Evolutionary conservation across 2,329 filamentous ascomycete genomes (phyloP).

Genomic region (Trichoderma sp.): DNA sequence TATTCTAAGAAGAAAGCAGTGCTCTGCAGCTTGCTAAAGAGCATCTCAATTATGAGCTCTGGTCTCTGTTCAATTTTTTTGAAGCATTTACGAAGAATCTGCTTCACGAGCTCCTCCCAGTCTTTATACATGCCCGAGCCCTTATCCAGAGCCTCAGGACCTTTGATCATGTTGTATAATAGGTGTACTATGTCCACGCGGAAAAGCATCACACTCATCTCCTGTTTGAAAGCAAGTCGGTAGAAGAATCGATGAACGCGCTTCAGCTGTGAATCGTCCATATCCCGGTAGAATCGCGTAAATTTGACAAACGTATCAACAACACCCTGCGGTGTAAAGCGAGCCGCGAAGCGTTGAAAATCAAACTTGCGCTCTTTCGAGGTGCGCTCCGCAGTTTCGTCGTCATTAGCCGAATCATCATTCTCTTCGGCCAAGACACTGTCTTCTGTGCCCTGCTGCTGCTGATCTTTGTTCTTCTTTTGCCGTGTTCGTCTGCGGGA

Average conservation of each 20-base stretch:
- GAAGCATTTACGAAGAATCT: constrained; percentile 78
- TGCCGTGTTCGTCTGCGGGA: constrained; percentile 73
- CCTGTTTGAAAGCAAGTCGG: constrained; percentile 90
- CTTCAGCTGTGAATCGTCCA: constrained; percentile 81
- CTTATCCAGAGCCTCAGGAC: constrained; percentile 74
- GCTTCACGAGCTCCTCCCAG: constrained; percentile 87
- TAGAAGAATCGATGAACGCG: constrained; percentile 93
- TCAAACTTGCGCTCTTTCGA: constrained; percentile 90
- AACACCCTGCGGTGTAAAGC: constrained; percentile 81
- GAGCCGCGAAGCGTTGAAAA: constrained; percentile 79
- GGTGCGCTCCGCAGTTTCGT: constrained; percentile 68
- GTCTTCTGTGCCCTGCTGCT: constrained; percentile 42
- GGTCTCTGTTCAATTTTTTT: constrained; percentile 86
- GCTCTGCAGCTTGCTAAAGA: constrained; percentile 88
- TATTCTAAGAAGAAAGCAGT: constrained; percentile 89
- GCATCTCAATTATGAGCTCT: constrained; percentile 83
- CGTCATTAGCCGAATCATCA: constrained; percentile 73
- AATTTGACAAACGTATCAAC: constrained; percentile 89
- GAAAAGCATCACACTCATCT: constrained; percentile 85
- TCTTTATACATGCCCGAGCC: constrained; percentile 73
- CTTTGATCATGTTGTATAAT: constrained; percentile 90
- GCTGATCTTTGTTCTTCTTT: constrained; percentile 73
- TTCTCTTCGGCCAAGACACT: constrained; percentile 61
- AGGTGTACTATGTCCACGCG: constrained; percentile 88
- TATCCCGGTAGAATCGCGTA: constrained; percentile 77